Evolutionary conservation across 768 basidiomycete genomes (phyloP), one percentile per base, ranked within the genome.

Genomic region (Collybia sp.): DNA sequence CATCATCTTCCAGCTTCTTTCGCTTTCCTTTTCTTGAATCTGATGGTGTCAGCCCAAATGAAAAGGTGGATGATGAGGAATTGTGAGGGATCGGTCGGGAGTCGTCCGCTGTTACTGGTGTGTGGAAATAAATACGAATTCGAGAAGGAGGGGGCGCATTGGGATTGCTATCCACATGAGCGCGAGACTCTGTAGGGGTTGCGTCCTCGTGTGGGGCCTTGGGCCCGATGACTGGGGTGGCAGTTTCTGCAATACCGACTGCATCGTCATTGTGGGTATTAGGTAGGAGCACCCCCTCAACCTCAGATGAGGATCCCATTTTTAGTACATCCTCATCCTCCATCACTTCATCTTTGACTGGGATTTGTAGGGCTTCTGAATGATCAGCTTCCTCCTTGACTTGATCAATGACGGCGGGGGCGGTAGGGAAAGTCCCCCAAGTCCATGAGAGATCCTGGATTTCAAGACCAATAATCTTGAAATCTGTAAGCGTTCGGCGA

Each of bases 401-500:
- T 53, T 71, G 70, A 47, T 48, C 49, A 51, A 69, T 71, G 39
- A 66, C 51, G 42, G 55, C 47, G 44, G 51, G 38, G 18, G 56
- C 30, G 32, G 58, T 55, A 30, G 79, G 79, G 43, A 81, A 58
- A 42, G 70, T 55, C 49, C 93, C 92, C 95, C 95, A 97, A 42
- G 72, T 77, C 95, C 95, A 97, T 54, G 69, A 71, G 48, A 96
- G 70, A 54, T 86, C 83, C 56, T 75, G 80, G 54, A 96, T 86
- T 61, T 89, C 83, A 55, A 97, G 74, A 19, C 88, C 93, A 59
- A 94, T 75, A 62, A 99, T 93, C 70, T 95, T 91, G 80, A 99
- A 99, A 70, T 98, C 95, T 32, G 93, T 97, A 55, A 99, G 82
- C 25, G 94, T 96, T 57, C 91, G 82, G 59, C 85, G 80, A 61